Evolutionary conservation across 495 filamentous ascomycete genomes (phyloP).

Genomic region (Aspergillus coremiiformis): DNA sequence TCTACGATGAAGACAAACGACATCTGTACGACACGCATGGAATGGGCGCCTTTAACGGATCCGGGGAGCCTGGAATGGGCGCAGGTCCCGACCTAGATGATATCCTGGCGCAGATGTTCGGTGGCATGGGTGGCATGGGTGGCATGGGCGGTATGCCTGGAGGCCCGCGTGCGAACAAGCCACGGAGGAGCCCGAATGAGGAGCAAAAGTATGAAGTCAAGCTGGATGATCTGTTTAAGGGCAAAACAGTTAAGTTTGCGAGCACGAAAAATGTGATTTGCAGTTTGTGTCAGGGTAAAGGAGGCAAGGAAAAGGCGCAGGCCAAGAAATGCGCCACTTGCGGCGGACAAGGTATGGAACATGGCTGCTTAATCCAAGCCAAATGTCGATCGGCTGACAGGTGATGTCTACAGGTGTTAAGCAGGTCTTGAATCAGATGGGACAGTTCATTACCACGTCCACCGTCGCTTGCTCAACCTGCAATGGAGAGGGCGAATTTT

Average conservation of each 20-base stretch:
- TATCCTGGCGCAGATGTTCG: conserved; percentile 90
- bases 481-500: conserved; percentile 71
- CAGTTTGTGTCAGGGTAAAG: conserved; percentile 74
- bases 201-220: conserved; percentile 85
- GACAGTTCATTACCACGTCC: conserved; percentile 72
- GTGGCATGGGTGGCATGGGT: conserved; percentile 39
- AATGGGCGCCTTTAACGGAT: conserved; percentile 83
- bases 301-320: conserved; percentile 88
- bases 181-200: conserved; percentile 70
- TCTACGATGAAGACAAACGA: conserved; percentile 91
- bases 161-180: conserved; percentile 46
- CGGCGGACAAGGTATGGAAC: conserved; percentile 54
- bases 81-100: conserved; percentile 79
- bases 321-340: conserved; percentile 78
- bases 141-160: conserved; percentile 56
- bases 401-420: conserved; percentile 43
- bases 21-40: conserved; percentile 87
- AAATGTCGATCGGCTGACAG: conserved; percentile 7
- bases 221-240: conserved; percentile 93
- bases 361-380: not conserved
- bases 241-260: conserved; percentile 92
- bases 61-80: conserved; percentile 58
- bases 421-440: conserved; percentile 66
- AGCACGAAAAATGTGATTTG: conserved; percentile 91
- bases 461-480: conserved; percentile 69